Percentiles rank a stretch among this genome's conserved stretches.
Conservation (phyloP, 352 stramenopile genomes). For the Phytophthora tubulina region DNA sequence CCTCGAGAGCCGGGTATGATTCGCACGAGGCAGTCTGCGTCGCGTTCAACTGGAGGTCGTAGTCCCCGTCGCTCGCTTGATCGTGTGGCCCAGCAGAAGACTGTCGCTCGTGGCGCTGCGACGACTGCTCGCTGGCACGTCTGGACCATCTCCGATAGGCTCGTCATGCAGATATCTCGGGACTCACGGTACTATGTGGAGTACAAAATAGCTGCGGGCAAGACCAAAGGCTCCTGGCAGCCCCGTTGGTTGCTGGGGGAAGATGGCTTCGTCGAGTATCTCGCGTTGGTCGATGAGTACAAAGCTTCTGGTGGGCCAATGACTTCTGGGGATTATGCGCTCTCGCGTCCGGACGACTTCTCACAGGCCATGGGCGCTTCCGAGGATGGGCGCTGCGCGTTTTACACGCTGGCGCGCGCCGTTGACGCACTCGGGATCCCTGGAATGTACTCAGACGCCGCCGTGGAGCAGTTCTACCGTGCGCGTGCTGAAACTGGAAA, state of each 20-base stretch:
- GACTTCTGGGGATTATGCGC: neutral
- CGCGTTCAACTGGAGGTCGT: neutral
- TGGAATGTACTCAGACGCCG: neutral
- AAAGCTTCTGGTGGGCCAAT: neutral
- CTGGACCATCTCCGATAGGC: neutral
- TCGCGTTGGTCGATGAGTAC: slow-evolving; percentile 4
- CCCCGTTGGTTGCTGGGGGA: neutral
- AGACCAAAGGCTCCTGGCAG: slow-evolving; percentile 1
- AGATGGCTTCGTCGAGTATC: slow-evolving; percentile 3
- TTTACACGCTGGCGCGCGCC: neutral
- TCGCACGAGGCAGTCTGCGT: slow-evolving; percentile 1
- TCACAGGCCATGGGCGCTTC: slow-evolving; percentile 2
- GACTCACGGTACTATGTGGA: neutral
- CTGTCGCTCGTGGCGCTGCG: neutral
- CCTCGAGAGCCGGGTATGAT: slow-evolving; percentile 8
- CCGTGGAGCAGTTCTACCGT: neutral
- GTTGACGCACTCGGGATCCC: neutral
- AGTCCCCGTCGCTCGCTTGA: neutral
- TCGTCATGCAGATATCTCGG: neutral
- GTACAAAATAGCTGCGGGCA: neutral
- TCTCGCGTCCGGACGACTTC: slow-evolving; percentile 6
- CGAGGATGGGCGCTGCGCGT: slow-evolving; percentile 1
- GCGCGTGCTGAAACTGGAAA: neutral
- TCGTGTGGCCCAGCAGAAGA: neutral
- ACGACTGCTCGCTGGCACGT: neutral